phyloP scores from a whole-genome alignment of 2,329 filamentous ascomycete species.

The Ceratocystis alfenasii region DNA sequence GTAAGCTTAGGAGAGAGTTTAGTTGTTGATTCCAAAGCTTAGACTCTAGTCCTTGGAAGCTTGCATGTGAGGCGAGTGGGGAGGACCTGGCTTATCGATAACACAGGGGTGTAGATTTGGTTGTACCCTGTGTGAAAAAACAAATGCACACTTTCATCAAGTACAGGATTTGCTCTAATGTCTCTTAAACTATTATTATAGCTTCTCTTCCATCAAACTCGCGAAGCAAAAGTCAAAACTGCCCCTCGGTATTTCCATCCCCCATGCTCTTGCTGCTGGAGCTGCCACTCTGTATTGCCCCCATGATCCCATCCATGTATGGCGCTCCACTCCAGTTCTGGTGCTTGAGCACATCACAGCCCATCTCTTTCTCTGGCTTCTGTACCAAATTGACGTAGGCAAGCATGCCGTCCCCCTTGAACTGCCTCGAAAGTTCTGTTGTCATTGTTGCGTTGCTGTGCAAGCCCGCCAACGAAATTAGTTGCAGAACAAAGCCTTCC shows the following conservation, averaged over 20 bases:
- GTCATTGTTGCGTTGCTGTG: conserved; percentile 54
- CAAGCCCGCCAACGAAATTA: conserved; percentile 54
- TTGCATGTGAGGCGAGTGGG: conserved; percentile 7
- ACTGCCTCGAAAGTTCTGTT: conserved; percentile 65
- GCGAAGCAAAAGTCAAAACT: conserved; percentile 35
- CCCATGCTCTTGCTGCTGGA: conserved; percentile 88
- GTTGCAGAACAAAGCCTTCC: conserved; percentile 65
- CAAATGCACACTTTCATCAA: too few species aligned
- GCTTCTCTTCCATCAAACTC: background rate
- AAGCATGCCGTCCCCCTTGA: conserved; percentile 88
- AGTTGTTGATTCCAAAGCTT: background rate
- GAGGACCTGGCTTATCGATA: background rate
- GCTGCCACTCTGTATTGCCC: conserved; percentile 82
- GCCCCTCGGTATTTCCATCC: conserved; percentile 77
- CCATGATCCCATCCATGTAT: conserved; percentile 80
- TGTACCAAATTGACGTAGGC: conserved; percentile 95
- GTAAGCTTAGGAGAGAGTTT: background rate
- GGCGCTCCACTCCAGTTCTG: conserved; percentile 66
- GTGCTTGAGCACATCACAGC: conserved; percentile 85
- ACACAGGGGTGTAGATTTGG: background rate
- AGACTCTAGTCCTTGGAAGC: background rate
- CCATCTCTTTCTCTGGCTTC: conserved; percentile 75
- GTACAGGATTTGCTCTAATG: too few species aligned
- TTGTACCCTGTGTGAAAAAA: background rate
- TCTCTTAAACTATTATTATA: too few species aligned